Evolutionary conservation across 495 filamentous ascomycete species (phyloP), one percentile per base, ranked within the genome.

Genomic region (Amphirosellinia nigrospora): DNA sequence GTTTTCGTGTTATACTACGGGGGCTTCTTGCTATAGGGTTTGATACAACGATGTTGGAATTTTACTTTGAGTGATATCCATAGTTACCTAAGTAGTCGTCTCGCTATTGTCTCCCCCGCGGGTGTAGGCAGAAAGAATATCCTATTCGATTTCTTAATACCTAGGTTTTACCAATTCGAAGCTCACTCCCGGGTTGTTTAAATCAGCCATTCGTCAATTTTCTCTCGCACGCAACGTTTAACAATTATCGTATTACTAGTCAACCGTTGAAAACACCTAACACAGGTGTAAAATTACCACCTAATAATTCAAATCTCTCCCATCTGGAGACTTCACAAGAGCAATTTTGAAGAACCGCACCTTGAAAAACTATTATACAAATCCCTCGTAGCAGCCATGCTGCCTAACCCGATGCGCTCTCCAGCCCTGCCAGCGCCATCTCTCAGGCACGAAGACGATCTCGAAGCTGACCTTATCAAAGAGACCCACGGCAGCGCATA

Each of bases 401-500:
- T 39, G 2, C 11, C 34, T 60, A 60, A 13, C n/a, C 19, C 15
- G 34, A 36, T 61, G 30, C 11, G 58, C 36, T 15, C 53, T 66
- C 69, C 69, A 74, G 10, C 76, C 76, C 61, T 53, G 66, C 76
- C 76, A 83, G 74, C 69, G 23, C 84, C 84, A 86, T 73, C 66
- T 74, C 43, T 62, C 76, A 21, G 82, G 86, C 58, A 87, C 79
- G 77, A 96, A 94, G 36, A 86, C 82, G 13, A 91, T 83, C 78
- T 94, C 90, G 73, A 93, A 94, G 36, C 87, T 89, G 19, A 91
- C 89, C 66, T 81, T 87, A 41, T 91, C 90, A 79, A 89, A 96
- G 55, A 87, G 83, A 5, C 95, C 95, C 34, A 98, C 81, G 1
- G 93, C 92, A 48, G 89, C 91, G 80, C 92, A 93, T 46, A 98